Evolutionary conservation across 805 yeast genomes (phyloP), one percentile per base, ranked within the genome.

Genomic region (Yamadazyma takamatsuzukensis): DNA sequence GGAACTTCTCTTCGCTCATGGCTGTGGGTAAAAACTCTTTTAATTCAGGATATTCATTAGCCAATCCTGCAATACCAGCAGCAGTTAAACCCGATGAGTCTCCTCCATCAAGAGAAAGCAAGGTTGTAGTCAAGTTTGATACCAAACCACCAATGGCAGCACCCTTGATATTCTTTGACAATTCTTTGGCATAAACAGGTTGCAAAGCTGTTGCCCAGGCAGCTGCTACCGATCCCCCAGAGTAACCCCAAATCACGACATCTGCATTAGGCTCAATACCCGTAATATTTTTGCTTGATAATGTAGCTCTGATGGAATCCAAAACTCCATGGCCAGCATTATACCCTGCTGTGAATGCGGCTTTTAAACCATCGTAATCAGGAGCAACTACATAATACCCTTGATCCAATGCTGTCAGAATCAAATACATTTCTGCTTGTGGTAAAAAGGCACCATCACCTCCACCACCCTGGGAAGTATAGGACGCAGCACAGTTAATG

Each of bases 121-220:
- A 51, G 1, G 57, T 45, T 8, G 42, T 47, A 7, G 59, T 55
- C 5, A 61, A 38, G 32, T 61, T 59, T 12, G 59, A 47, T 6
- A 53, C 56, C 41, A 54, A 47, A 9, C 67, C 67, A 11, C 67
- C 67, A 11, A 59, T 15, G 0, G 61, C 60, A 8, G 48, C 59
- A 15, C 66, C 68, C 15, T 45, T 33, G 3, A 37, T 48, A 25
- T 25, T 48, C 13, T 36, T 34, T 32, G 13, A 30, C 12, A 42
- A 36, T 40, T 61, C 66, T 2, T 61, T 59, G 5, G 65, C 64
- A 32, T 61, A 61, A 2, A 35, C 27, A 4, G 64, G 62, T 30
- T 53, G 61, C 15, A 57, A 36, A 6, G 51, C 50, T 2, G 59
- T 53, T 6, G 63, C 64, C 68, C 68, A 61, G 5, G 56, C 51